Conservation (phyloP, 129 eudicot species). For the Tagetes patula region DNA sequence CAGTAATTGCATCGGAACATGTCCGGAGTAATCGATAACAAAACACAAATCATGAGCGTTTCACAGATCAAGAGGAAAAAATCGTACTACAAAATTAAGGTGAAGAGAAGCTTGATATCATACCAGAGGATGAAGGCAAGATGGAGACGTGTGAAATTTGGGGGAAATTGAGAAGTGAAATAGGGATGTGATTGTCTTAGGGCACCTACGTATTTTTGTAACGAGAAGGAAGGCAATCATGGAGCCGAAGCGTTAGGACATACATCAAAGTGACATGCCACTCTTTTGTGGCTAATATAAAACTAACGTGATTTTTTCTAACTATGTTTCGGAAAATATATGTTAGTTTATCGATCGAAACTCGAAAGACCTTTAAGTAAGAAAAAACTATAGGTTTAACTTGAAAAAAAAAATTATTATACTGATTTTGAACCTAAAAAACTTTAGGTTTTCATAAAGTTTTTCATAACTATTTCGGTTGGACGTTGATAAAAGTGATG, state of each 20-base stretch:
- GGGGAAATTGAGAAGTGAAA: slow-evolving; percentile 24
- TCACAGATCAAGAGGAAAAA: slow-evolving; percentile 28
- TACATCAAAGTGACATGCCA: neutral
- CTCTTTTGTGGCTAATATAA: neutral
- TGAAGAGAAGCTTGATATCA: slow-evolving; percentile 7
- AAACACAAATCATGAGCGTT: neutral
- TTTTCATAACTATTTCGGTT: too few relatives aligned
- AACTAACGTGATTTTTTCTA: too few relatives aligned
- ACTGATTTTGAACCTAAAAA: too few relatives aligned
- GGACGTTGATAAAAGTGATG: too few relatives aligned
- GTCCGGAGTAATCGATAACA: neutral
- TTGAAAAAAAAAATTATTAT: too few relatives aligned
- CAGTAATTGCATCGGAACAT: neutral
- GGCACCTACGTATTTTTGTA: neutral
- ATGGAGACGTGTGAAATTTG: slow-evolving; percentile 25
- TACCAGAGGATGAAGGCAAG: slow-evolving; percentile 13
- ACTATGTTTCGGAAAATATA: too few relatives aligned
- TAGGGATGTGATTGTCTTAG: neutral
- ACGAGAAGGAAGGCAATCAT: slow-evolving; percentile 18
- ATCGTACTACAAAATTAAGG: neutral
- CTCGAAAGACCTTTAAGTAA: too few relatives aligned
- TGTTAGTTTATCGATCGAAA: too few relatives aligned
- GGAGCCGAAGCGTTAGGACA: neutral
- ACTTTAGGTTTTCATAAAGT: too few relatives aligned
- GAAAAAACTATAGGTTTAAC: too few relatives aligned